phyloP scores from a whole-genome alignment of 2,329 filamentous ascomycete genomes.

The Corynespora cassiicola region DNA sequence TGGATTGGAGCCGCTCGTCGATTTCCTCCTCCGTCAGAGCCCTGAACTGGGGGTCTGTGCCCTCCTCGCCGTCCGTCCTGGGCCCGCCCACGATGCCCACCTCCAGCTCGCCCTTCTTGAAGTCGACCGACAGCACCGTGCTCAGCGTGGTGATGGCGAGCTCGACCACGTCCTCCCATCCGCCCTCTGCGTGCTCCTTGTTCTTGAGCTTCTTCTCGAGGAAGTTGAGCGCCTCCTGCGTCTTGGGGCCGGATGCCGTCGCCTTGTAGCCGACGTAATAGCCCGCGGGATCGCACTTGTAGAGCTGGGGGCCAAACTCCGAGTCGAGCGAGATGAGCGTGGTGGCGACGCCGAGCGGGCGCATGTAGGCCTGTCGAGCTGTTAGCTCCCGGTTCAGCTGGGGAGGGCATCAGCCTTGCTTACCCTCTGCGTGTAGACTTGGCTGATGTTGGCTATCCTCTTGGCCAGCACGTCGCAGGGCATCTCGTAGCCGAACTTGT shows the following conservation, averaged over 20 bases:
- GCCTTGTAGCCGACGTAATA: slow-evolving; percentile 99
- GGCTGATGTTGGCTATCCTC: slow-evolving; percentile 97
- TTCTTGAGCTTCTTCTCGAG: slow-evolving; percentile 99
- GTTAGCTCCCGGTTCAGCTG: slow-evolving; percentile 35
- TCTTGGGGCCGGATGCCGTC: slow-evolving; percentile 95
- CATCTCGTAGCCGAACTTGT: slow-evolving; percentile 99
- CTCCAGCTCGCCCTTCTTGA: slow-evolving; percentile 99
- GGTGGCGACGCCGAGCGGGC: slow-evolving; percentile 92
- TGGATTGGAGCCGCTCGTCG: slow-evolving; percentile 95
- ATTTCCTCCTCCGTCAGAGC: slow-evolving; percentile 96
- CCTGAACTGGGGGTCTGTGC: slow-evolving; percentile 80
- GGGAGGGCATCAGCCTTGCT: slow-evolving; percentile 39
- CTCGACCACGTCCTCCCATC: slow-evolving; percentile 98
- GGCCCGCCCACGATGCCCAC: slow-evolving; percentile 96
- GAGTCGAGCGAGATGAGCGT: slow-evolving; percentile 94
- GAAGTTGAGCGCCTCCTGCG: slow-evolving; percentile 98
- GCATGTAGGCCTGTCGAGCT: slow-evolving; percentile 83
- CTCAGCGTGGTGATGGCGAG: slow-evolving; percentile 93
- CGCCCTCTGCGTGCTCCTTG: slow-evolving; percentile 91
- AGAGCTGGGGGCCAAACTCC: slow-evolving; percentile 91
- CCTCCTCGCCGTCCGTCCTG: slow-evolving; percentile 80
- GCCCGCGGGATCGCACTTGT: slow-evolving; percentile 97
- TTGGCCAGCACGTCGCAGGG: slow-evolving; percentile 96
- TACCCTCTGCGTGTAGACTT: slow-evolving; percentile 98
- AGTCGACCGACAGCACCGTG: slow-evolving; percentile 97